Evolutionary conservation across 805 yeast species (phyloP).

Genomic region (Clavispora asparagi): DNA sequence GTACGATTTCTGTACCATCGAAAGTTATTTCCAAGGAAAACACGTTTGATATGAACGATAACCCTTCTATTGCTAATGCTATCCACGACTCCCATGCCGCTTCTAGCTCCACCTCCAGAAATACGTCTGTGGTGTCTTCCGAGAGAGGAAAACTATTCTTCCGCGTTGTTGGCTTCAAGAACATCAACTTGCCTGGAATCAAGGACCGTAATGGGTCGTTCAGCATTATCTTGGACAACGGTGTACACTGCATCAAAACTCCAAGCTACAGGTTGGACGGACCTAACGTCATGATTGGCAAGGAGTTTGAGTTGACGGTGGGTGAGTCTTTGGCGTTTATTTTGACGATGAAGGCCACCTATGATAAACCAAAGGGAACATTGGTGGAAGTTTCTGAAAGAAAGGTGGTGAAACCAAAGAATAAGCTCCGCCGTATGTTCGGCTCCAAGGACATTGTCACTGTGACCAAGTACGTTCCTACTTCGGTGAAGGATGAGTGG

Average conservation of each 20-base stretch:
- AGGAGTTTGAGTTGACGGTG: conserved; percentile 76
- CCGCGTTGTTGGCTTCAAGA: conserved; percentile 41
- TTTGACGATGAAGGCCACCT: conserved; percentile 66
- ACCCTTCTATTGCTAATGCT: neutral
- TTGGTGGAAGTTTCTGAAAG: conserved; percentile 59
- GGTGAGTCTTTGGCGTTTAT: conserved; percentile 57
- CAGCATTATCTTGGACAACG: conserved; percentile 66
- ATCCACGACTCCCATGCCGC: neutral
- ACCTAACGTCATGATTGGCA: conserved; percentile 42
- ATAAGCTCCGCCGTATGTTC: conserved; percentile 42
- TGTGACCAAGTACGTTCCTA: conserved; percentile 48
- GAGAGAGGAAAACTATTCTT: conserved; percentile 56
- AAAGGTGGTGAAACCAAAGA: conserved; percentile 41
- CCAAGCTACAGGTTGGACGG: conserved; percentile 39
- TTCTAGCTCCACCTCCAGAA: neutral
- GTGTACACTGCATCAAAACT: conserved; percentile 72
- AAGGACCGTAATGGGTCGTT: conserved; percentile 42
- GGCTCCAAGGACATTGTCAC: conserved; percentile 45
- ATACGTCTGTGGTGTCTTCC: neutral
- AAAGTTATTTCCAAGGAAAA: neutral
- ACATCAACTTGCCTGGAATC: conserved; percentile 45
- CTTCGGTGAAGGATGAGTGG: conserved; percentile 56
- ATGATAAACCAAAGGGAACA: conserved; percentile 45
- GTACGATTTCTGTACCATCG: conserved; percentile 6
- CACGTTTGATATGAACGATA: neutral